A percentile compares a stretch with the other conserved stretches of the same genome.
These are phyloP conservation scores for Pseudogymnoascus sp. DNA, from an alignment of 2,329 filamentous ascomycete genomes.

Conservation along the genomic window DNA sequence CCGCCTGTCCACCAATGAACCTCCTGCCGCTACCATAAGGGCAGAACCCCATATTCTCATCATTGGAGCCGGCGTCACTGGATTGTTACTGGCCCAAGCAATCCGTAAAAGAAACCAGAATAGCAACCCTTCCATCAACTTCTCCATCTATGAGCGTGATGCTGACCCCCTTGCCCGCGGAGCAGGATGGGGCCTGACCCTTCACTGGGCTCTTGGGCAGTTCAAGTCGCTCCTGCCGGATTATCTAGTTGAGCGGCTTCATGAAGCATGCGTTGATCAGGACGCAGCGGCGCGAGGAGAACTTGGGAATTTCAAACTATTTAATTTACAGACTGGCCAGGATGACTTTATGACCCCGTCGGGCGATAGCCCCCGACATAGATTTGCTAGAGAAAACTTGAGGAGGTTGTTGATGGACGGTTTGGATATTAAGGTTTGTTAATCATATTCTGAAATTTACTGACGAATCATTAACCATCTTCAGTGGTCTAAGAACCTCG, in stretches of 20 bases:
- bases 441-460: background rate
- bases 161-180: constrained; percentile 18
- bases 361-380: constrained; percentile 26
- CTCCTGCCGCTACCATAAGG: background rate
- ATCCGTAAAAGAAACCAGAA: constrained; percentile 7
- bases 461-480: constrained; percentile 22
- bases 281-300: constrained; percentile 38
- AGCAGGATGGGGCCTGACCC: constrained; percentile 28
- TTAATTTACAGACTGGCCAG: constrained; percentile 45
- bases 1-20: background rate
- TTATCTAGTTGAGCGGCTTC: constrained; percentile 36
- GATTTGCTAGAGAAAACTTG: constrained; percentile 28
- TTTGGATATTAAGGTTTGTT: constrained; percentile 27
- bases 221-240: constrained; percentile 43
- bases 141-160: constrained; percentile 35
- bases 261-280: constrained; percentile 44
- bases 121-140: constrained; percentile 22
- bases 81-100: constrained; percentile 27
- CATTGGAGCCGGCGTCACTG: constrained; percentile 28
- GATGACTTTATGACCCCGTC: constrained; percentile 27
- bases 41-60: constrained; percentile 22
- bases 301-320: constrained; percentile 43
- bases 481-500: constrained; percentile 34
- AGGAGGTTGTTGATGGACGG: constrained; percentile 29
- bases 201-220: constrained; percentile 19